phyloP scores from a whole-genome alignment of 345 rosid genomes.

The Jatropha curcas region DNA sequence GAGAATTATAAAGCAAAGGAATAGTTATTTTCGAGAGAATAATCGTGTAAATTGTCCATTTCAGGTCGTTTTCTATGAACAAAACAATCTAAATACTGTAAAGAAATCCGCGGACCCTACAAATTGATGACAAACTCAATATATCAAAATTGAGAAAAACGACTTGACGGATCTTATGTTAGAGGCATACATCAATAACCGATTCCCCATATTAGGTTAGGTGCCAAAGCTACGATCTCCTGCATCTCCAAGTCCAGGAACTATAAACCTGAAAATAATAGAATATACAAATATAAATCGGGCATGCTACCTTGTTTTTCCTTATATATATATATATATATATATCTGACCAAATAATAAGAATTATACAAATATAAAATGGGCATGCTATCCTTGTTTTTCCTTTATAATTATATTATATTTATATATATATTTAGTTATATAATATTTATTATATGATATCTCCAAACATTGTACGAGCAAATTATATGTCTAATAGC shows the following conservation, averaged over 20 bases:
- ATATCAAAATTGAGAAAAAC: slow-evolving; percentile 30
- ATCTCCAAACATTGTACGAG: too few species aligned
- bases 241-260: slow-evolving; percentile 99
- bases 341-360: too few species aligned
- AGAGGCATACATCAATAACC: not conserved
- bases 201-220: slow-evolving; percentile 8
- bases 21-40: not conserved
- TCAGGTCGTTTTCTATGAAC: not conserved
- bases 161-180: not conserved
- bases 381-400: too few species aligned
- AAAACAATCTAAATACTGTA: not conserved
- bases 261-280: slow-evolving; percentile 55
- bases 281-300: not conserved
- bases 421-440: too few species aligned
- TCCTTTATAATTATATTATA: too few species aligned
- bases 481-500: too few species aligned
- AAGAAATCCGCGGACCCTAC: not conserved
- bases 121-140: not conserved
- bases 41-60: not conserved
- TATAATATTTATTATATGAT: too few species aligned
- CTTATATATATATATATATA: too few species aligned
- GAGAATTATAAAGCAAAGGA: not conserved
- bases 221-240: slow-evolving; percentile 97
- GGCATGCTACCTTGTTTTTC: too few species aligned
- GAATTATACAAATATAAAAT: too few species aligned